phyloP scores from a whole-genome alignment of 116 monocot genomes.

The Trichopus zeylanicus region DNA sequence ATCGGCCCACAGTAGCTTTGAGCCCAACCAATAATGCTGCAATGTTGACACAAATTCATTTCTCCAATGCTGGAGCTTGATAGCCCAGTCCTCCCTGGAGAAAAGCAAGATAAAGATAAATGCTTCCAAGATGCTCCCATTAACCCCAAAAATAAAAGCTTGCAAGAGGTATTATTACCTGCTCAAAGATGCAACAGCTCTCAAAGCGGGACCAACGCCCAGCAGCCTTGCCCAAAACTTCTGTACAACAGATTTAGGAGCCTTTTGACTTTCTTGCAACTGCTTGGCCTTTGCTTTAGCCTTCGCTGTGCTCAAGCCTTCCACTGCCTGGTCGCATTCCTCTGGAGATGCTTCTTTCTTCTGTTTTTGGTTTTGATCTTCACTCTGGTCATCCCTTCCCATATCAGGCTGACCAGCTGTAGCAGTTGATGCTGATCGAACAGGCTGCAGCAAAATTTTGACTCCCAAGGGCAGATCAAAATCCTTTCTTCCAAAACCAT shows the following conservation, averaged over 20 bases:
- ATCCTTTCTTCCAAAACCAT: constrained; percentile 18
- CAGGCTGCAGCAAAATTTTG: constrained; percentile 33
- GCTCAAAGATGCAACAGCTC: constrained; percentile 94
- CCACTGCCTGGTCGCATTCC: constrained; percentile 97
- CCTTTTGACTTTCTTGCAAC: constrained; percentile 50
- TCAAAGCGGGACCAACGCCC: constrained; percentile 86
- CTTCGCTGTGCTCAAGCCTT: constrained; percentile 82
- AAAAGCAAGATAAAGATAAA: too few relatives aligned
- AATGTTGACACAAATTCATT: constrained; percentile 67
- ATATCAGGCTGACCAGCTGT: constrained; percentile 41
- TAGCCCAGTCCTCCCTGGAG: constrained; percentile 85
- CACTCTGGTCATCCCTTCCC: constrained; percentile 24
- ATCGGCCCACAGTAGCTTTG: constrained; percentile 80
- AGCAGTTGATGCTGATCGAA: constrained; percentile 37
- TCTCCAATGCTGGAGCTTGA: constrained; percentile 85
- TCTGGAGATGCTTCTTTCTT: constrained; percentile 83
- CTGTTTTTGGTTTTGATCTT: constrained; percentile 39
- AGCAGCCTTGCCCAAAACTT: constrained; percentile 69
- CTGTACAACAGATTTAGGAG: constrained; percentile 32
- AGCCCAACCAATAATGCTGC: constrained; percentile 96
- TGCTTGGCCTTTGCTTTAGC: constrained; percentile 87
- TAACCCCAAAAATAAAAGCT: not conserved
- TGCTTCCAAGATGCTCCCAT: not conserved
- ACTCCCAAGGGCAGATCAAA: constrained; percentile 37
- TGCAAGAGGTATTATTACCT: constrained; percentile 30